Evolutionary conservation across 441 rosid species (phyloP), one percentile per base, ranked within the genome.

Genomic region (Jatropha multifida): DNA sequence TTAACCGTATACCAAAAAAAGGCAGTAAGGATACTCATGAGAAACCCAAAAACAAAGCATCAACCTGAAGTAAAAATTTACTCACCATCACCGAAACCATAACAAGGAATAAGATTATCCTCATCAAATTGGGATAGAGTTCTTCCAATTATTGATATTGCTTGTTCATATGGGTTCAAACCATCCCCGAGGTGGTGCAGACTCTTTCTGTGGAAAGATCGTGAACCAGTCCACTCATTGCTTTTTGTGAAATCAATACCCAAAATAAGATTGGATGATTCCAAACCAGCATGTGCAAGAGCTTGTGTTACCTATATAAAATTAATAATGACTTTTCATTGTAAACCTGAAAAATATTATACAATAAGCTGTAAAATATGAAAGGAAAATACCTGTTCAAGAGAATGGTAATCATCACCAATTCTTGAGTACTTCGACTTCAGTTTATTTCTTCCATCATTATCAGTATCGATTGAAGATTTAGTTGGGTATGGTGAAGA

Each of bases 221-320:
- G 82, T 1, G 83, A 74, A 51, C 97, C 94, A 69, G 96, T 92
- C 97, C 98, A 90, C 62, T 93, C 98, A 6, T 93, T 93, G 87
- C 97, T 93, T 84, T 93, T 93, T 0, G 98, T 93, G 81, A 93
- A 89, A 84, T 93, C 98, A 76, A 91, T 85, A 59, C 96, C 96
- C 38, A 91, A 89, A 72, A 93, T 93, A 49, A 93, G 87, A 84
- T 93, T 93, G n/a, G 97, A 93, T 27, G 98, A 93, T 81, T 93
- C 98, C 51, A 93, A 81, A 46, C 96, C 98, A n/a, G 96, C 96
- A 51, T 86, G 85, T 48, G 89, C 72, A 48, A 93, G 90, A 51
- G 94, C 96, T 78, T 77, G 71, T 20, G 93, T 90, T 51, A 93
- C 94, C 97, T 93, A 73, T 68, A 26, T 20, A 3, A 75, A 44